Evolutionary conservation across 768 basidiomycete genomes (phyloP), one percentile per base, ranked within the genome.

Genomic region (Agrocybe pediades): DNA sequence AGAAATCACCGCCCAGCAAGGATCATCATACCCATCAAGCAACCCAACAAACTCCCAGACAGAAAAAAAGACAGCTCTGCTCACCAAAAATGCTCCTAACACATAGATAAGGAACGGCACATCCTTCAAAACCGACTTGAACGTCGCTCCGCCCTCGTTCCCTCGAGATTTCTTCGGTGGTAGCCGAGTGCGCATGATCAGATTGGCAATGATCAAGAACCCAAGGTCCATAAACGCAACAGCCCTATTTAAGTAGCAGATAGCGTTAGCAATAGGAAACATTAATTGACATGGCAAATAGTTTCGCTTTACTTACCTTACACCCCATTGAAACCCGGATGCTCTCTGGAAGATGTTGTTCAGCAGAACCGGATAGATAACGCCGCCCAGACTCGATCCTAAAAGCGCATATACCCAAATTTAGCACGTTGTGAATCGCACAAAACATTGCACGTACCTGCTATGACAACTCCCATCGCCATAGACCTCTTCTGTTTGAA

Each of bases 401-500:
- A 57, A 30, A 43, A 25, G 45, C 36, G 48, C 19, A 21, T 13
- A 21, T 9, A 27, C 33, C 6, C 41, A 36, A 23, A 48, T 7
- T 24, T 30, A 42, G 45, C 30, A 47, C 53, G 46, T n/a, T 11
- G 25, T 29, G n/a, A 36, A 6, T 30, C 24, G 40, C 19, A 25
- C 21, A 13, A 24, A 47, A 13, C 49, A 15, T 25, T n/a, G 7
- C 11, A 61, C 62, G 55, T 55, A 76, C 79, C 85, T 54, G 78
- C 68, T 11, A 82, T 71, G 30, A 83, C 77, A 23, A 82, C 53
- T 17, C 85, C 85, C 74, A 82, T 83, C 0, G 82, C 83, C 8
- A 83, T 54, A 0, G 78, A 75, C 36, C 84, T 68, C 43, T 72
- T 69, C 20, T 61, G 69, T 15, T 71, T 68, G 64, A 83, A 86